Conservation (phyloP, 306 rosid species). For the Cicer bijugum region DNA sequence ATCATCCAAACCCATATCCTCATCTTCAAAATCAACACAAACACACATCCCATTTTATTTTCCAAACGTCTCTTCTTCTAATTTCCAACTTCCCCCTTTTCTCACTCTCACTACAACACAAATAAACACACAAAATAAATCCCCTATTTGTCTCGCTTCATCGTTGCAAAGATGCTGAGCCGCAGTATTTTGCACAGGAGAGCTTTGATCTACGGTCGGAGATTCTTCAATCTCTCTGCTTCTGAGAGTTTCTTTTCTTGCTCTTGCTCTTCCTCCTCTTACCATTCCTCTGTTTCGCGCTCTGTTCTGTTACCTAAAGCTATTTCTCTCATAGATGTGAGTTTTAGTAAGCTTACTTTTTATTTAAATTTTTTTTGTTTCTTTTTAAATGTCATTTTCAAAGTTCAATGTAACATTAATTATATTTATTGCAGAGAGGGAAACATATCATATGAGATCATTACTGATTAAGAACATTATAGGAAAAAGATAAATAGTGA, state of each 20-base stretch:
- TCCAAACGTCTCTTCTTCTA: slow-evolving; percentile 22
- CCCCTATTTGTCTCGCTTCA: neutral
- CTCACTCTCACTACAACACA: slow-evolving; percentile 1
- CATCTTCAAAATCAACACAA: neutral
- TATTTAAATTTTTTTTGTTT: too few species aligned
- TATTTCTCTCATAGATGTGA: neutral
- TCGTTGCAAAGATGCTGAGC: neutral
- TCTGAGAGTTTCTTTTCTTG: neutral
- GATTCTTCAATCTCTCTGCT: neutral
- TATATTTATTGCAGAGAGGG: too few species aligned
- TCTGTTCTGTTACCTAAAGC: neutral
- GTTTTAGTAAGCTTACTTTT: too few species aligned
- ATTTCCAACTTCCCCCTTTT: neutral
- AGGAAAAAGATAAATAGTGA: too few species aligned
- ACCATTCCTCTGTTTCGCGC: neutral
- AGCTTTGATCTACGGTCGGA: neutral
- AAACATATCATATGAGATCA: too few species aligned
- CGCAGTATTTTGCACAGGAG: neutral
- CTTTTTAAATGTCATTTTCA: too few species aligned
- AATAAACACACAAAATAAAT: neutral
- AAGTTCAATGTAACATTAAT: too few species aligned
- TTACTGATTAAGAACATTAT: too few species aligned
- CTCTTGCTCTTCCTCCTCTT: neutral
- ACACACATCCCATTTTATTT: neutral
- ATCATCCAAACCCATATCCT: neutral